A percentile compares a stretch with the other conserved stretches of the same genome.
Conservation (phyloP, 2,329 filamentous ascomycete species). For the Fusarium nanum region DNA sequence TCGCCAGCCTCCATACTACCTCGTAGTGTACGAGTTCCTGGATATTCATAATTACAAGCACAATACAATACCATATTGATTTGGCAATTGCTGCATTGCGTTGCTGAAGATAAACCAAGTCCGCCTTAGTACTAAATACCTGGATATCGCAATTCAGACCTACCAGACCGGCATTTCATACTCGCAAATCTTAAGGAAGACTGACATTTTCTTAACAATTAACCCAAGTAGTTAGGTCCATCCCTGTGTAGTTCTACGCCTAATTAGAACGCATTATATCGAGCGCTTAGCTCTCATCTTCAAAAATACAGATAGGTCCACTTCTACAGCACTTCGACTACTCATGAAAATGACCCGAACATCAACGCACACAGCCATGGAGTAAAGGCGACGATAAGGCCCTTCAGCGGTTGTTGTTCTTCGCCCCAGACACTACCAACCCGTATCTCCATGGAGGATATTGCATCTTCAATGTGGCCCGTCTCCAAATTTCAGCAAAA, state of each 20-base stretch:
- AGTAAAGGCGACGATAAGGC: not conserved
- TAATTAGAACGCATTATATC: not conserved
- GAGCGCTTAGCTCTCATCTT: conserved; percentile 8
- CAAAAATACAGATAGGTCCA: conserved; percentile 13
- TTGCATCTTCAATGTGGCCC: not conserved
- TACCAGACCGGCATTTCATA: not conserved
- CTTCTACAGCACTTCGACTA: conserved; percentile 16
- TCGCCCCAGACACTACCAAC: not conserved
- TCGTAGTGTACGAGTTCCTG: not conserved
- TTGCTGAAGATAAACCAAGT: not conserved
- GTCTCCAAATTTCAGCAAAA: not conserved
- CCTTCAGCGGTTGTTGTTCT: not conserved
- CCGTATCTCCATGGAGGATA: not conserved
- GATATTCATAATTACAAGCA: not conserved
- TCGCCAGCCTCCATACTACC: not conserved
- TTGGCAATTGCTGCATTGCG: not conserved
- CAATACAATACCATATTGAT: not conserved
- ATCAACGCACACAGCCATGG: not conserved
- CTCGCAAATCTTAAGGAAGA: not conserved
- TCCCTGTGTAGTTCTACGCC: not conserved
- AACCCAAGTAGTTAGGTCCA: not conserved
- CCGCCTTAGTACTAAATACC: not conserved
- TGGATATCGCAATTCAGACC: not conserved
- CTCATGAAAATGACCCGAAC: not conserved
- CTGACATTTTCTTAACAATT: not conserved